These are phyloP conservation scores for Dimargaris verticillata DNA, from an alignment of 192 early-diverging fungal species.

Conservation along the genomic window DNA sequence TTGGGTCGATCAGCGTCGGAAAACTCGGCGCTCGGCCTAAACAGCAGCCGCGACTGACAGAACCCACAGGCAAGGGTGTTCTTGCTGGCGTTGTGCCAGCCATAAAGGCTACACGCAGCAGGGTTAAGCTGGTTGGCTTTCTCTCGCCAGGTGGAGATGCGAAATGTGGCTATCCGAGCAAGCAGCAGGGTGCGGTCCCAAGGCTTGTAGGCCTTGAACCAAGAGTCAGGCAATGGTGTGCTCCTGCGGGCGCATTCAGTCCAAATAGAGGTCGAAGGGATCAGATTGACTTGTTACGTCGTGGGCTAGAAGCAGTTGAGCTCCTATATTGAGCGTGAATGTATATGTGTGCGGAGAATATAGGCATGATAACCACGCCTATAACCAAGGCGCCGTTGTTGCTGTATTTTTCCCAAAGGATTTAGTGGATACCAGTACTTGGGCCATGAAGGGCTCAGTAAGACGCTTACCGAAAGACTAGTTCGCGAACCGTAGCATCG, in stretches of 20 bases:
- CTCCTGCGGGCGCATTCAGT: neutral
- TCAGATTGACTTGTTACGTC: neutral
- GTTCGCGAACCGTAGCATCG: neutral
- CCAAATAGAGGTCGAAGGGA: neutral
- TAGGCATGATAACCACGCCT: too few relatives aligned
- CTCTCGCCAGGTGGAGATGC: conserved; percentile 28
- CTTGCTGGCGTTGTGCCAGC: conserved; percentile 27
- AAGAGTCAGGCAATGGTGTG: neutral
- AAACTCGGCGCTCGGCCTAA: conserved; percentile 17
- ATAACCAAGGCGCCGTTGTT: too few relatives aligned
- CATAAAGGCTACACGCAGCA: conserved; percentile 24
- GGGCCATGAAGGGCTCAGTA: neutral
- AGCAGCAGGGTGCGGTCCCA: conserved; percentile 28
- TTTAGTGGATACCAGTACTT: neutral
- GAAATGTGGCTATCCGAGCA: conserved; percentile 24
- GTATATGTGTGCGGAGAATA: too few relatives aligned
- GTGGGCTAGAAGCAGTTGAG: neutral
- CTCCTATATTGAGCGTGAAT: too few relatives aligned
- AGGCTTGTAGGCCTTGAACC: conserved; percentile 16
- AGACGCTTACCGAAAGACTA: neutral
- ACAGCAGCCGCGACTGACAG: conserved; percentile 22
- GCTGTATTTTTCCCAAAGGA: too few relatives aligned
- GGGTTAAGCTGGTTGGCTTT: conserved; percentile 22
- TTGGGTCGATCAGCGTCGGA: conserved; percentile 11
- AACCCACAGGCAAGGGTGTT: conserved; percentile 23